phyloP scores from a whole-genome alignment of 257 asterid genomes.

The Capsicum rhomboideum region DNA sequence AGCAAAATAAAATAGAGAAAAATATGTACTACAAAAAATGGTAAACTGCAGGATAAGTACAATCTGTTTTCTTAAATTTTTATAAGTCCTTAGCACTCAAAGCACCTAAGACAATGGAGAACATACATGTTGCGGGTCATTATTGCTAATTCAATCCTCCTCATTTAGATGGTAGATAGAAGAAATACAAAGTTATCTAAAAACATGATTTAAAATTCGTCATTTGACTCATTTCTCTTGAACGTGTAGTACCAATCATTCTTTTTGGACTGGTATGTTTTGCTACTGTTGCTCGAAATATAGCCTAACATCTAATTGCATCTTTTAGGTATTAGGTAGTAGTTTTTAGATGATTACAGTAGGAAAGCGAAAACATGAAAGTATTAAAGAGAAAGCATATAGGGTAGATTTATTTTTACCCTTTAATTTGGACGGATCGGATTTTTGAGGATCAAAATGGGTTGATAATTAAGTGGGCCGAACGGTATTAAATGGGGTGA shows the following conservation, averaged over 20 bases:
- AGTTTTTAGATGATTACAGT: slow-evolving; percentile 93
- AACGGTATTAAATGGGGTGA: too few species aligned
- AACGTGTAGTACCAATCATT: not conserved
- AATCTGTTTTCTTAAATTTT: not conserved
- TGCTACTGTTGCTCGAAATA: not conserved
- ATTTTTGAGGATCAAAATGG: too few species aligned
- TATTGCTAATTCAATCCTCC: not conserved
- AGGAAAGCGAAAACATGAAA: too few species aligned
- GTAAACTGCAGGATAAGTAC: not conserved
- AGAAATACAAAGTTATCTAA: not conserved
- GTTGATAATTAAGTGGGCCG: too few species aligned
- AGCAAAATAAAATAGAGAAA: not conserved
- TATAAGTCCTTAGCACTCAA: not conserved
- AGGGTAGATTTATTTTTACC: too few species aligned
- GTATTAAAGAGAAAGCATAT: too few species aligned
- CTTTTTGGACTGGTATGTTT: not conserved
- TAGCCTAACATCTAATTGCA: not conserved
- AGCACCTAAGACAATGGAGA: not conserved
- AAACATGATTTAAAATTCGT: not conserved
- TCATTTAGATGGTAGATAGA: not conserved
- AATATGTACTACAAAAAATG: not conserved
- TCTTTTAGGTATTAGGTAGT: slow-evolving; percentile 75
- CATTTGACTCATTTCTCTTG: not conserved
- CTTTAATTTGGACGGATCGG: too few species aligned
- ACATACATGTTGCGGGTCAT: not conserved